Evolutionary conservation across 371 early-diverging fungal genomes (phyloP), one percentile per base, ranked within the genome.

Genomic region (Mortierella sp.): DNA sequence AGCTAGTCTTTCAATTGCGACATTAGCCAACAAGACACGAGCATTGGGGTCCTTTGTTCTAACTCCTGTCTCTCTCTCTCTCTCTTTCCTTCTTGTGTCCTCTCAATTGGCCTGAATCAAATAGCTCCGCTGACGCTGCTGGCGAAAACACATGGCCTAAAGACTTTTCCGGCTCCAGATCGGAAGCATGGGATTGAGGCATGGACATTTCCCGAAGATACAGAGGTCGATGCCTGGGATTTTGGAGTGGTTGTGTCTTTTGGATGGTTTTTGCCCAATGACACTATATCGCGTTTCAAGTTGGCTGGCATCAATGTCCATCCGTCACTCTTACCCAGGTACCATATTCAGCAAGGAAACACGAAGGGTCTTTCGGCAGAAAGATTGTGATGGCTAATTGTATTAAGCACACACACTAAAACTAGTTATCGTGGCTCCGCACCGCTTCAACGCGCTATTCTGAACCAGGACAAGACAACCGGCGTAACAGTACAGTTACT

Each of bases 191-290:
- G 76, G 12, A 60, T 70, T 60, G 45, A 51, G 59, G 50, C 81
- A 69, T 47, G 79, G 72, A 25, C 59, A 29, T 56, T 85, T 63
- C 72, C 78, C 1, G 29, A 68, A 17, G 57, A 62, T 21, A 52
- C 60, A 2, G 19, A 54, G 4, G 68, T 63, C 14, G 44, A 62
- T 16, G 55, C 56, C 2, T 93, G 82, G 73, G 94, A 96, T 77
- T 71, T 98, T n/a, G 98, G 92, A 5, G 82, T 96, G 0, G 97
- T 95, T 25, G 95, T 96, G 0, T 96, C 96, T 1, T 97, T 95
- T 82, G 95, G 96, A 1, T 92, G 92, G 73, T 96, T 97, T 67
- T 71, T 98, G 24, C 95, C 98, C 0, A 67, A 81, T 3, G 66
- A 81, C 10, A 77, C 96, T 17, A 88, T 97, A 27, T 56, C 80